A percentile compares a stretch with the other conserved stretches of the same genome.
These are phyloP conservation scores for Sanghuangporus weigelae DNA, from an alignment of 1,284 basidiomycete species.

Conservation along the genomic window DNA sequence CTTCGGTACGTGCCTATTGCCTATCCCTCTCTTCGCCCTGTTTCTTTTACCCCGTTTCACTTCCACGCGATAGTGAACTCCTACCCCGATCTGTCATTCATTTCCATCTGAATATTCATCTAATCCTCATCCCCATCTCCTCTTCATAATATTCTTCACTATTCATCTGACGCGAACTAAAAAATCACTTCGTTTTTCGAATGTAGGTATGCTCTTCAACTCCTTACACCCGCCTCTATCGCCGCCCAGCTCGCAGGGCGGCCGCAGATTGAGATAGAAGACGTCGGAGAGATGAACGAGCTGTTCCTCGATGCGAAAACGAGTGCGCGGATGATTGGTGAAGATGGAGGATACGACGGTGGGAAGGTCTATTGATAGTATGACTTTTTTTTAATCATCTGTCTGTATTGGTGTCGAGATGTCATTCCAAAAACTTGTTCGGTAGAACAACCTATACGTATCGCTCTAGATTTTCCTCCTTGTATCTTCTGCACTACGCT, in stretches of 20 bases:
- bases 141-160: not conserved
- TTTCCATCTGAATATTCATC: not conserved
- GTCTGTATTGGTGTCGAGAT: not conserved
- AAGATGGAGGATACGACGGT: constrained; percentile 38
- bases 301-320: constrained; percentile 94
- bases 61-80: not conserved
- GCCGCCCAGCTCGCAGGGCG: constrained; percentile 75
- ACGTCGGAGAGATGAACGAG: constrained; percentile 89
- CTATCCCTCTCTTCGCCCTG: not conserved
- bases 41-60: constrained; percentile 5
- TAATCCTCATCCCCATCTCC: not conserved
- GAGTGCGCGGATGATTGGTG: constrained; percentile 52
- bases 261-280: constrained; percentile 77
- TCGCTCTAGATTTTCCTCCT: too few species aligned
- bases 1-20: constrained; percentile 54
- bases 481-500: too few species aligned
- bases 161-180: not conserved
- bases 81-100: not conserved
- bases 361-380: constrained; percentile 14
- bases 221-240: constrained; percentile 91
- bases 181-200: not conserved
- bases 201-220: constrained; percentile 82
- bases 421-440: too few species aligned
- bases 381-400: too few species aligned
- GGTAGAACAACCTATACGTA: too few species aligned